phyloP scores from a whole-genome alignment of 495 filamentous ascomycete species.

The Sphaerosporella brunnea region DNA sequence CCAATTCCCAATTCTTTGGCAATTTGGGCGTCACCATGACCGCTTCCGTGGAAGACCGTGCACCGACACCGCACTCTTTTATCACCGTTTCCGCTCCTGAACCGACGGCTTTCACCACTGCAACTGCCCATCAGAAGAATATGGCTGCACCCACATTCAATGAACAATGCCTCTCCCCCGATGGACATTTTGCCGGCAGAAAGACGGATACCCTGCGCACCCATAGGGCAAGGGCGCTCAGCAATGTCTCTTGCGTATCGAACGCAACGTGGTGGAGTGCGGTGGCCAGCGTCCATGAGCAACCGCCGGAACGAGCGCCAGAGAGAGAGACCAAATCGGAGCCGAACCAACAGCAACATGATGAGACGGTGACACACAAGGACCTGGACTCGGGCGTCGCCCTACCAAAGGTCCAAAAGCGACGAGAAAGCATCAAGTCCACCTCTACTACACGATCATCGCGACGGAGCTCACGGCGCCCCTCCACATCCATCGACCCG shows the following conservation, averaged over 20 bases:
- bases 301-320: neutral
- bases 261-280: slow-evolving; percentile 5
- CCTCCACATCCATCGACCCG: neutral
- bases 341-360: neutral
- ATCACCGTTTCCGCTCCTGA: neutral
- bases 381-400: neutral
- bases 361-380: neutral
- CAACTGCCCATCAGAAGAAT: neutral
- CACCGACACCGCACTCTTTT: slow-evolving; percentile 2
- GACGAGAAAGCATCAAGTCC: neutral
- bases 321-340: too few species aligned
- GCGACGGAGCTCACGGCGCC: neutral
- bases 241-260: slow-evolving; percentile 4
- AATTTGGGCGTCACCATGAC: too few species aligned
- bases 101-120: neutral
- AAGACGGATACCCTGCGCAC: neutral
- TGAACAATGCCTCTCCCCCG: neutral
- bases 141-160: neutral
- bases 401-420: neutral
- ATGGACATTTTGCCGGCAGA: neutral
- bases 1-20: too few species aligned
- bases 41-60: neutral
- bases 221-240: neutral
- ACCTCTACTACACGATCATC: neutral
- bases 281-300: neutral